Conservation (phyloP, 2,329 filamentous ascomycete genomes). For the Akanthomyces uredinophilus region DNA sequence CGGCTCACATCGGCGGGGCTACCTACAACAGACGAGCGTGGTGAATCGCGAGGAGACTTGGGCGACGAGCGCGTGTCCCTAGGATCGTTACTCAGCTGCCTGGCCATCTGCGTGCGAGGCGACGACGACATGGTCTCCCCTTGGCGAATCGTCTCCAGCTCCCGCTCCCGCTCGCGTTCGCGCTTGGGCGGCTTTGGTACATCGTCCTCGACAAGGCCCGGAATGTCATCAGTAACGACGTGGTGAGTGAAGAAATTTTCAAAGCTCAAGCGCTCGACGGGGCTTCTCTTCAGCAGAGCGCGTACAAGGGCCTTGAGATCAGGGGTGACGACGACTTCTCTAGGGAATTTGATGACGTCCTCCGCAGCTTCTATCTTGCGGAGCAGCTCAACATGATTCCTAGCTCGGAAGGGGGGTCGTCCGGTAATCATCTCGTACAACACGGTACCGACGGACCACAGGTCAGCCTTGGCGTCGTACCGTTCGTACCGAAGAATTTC, state of each 20-base stretch:
- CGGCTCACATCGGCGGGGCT: constrained; percentile 35
- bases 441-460: constrained; percentile 97
- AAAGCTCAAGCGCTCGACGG: constrained; percentile 80
- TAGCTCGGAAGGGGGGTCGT: constrained; percentile 82
- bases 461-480: constrained; percentile 92
- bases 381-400: constrained; percentile 90
- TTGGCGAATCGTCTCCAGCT: constrained; percentile 29
- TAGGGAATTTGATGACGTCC: constrained; percentile 78
- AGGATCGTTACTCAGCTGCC: constrained; percentile 35
- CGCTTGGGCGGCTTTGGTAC: constrained; percentile 38
- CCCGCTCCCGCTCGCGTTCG: constrained; percentile 28
- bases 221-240: constrained; percentile 70
- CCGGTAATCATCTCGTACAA: constrained; percentile 93
- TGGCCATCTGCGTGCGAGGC: constrained; percentile 23
- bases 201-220: constrained; percentile 76
- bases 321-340: constrained; percentile 63
- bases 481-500: constrained; percentile 96
- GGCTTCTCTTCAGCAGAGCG: constrained; percentile 75
- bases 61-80: constrained; percentile 29
- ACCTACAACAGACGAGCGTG: constrained; percentile 39
- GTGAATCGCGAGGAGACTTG: constrained; percentile 38
- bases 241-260: constrained; percentile 75
- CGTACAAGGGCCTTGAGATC: constrained; percentile 79
- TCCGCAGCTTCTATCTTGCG: constrained; percentile 86
- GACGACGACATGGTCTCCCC: constrained; percentile 25